A percentile compares a stretch with the other conserved stretches of the same genome.
Evolutionary conservation across 176 grass and related monocot genomes (phyloP).

Genomic region (Raddia guianensis): DNA sequence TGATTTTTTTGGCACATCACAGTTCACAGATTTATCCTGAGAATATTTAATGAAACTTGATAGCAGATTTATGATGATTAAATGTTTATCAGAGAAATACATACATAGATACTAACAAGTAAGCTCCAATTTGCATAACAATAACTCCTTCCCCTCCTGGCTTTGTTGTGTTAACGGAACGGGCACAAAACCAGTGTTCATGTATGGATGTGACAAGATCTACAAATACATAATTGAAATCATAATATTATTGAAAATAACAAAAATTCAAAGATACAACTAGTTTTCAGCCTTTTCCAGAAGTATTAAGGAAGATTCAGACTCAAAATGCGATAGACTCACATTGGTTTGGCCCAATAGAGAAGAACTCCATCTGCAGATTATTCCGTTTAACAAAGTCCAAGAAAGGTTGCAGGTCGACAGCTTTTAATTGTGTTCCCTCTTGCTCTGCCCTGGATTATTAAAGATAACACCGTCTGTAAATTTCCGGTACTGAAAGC

Average conservation of each 20-base stretch:
- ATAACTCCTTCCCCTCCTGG: slow-evolving; percentile 78
- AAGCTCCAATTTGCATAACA: slow-evolving; percentile 76
- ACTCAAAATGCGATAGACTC: slow-evolving; percentile 32
- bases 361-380: slow-evolving; percentile 81
- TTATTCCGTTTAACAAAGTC: slow-evolving; percentile 74
- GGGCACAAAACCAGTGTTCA: slow-evolving; percentile 76
- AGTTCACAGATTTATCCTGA: background rate
- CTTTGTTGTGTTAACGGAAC: slow-evolving; percentile 65
- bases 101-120: slow-evolving; percentile 76
- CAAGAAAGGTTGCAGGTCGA: slow-evolving; percentile 75
- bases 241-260: slow-evolving; percentile 22
- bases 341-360: slow-evolving; percentile 78
- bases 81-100: slow-evolving; percentile 41
- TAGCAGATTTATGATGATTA: background rate
- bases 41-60: background rate
- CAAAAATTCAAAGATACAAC: background rate
- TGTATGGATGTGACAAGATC: slow-evolving; percentile 90
- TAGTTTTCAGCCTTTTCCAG: background rate
- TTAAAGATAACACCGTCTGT: background rate
- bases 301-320: background rate
- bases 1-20: background rate
- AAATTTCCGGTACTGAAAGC: background rate
- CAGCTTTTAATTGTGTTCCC: slow-evolving; percentile 62
- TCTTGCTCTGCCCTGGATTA: slow-evolving; percentile 84
- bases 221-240: slow-evolving; percentile 41